A percentile compares a stretch with the other conserved stretches of the same genome.
These are phyloP conservation scores for Nigrospora osmanthi DNA, from an alignment of 2,329 filamentous ascomycete genomes.

Conservation along the genomic window DNA sequence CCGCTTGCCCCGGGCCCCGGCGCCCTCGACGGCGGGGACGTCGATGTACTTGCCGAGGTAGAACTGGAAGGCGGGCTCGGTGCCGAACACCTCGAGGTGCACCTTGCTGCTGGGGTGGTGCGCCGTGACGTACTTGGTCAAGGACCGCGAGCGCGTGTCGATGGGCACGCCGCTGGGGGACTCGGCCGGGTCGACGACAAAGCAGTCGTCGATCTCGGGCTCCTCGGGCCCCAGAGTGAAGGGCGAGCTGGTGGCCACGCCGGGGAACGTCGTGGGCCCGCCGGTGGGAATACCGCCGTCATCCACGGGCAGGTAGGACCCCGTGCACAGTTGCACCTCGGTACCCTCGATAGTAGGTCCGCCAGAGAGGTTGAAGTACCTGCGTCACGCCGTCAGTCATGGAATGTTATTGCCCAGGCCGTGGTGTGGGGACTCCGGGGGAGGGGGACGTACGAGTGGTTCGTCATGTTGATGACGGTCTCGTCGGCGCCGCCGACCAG, in stretches of 20 bases:
- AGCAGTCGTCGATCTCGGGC: slow-evolving; percentile 85
- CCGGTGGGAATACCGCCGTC: slow-evolving; percentile 66
- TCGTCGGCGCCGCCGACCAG: slow-evolving; percentile 75
- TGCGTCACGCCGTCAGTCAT: slow-evolving; percentile 14
- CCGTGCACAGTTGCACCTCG: slow-evolving; percentile 58
- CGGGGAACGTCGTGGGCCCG: slow-evolving; percentile 55
- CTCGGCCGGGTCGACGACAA: slow-evolving; percentile 56
- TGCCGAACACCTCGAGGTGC: slow-evolving; percentile 81
- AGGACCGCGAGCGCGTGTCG: slow-evolving; percentile 55
- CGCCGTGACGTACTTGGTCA: slow-evolving; percentile 63
- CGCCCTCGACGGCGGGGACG: slow-evolving; percentile 57
- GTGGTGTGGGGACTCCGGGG: not conserved
- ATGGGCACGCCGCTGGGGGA: slow-evolving; percentile 52
- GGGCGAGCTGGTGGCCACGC: slow-evolving; percentile 53
- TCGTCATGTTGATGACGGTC: slow-evolving; percentile 88
- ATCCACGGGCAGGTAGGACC: slow-evolving; percentile 67
- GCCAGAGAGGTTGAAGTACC: slow-evolving; percentile 59
- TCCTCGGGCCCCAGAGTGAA: slow-evolving; percentile 66
- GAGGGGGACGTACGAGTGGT: slow-evolving; percentile 64
- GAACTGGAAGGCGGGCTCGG: slow-evolving; percentile 94
- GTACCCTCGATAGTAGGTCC: slow-evolving; percentile 46
- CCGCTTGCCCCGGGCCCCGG: slow-evolving; percentile 57
- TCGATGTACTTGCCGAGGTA: slow-evolving; percentile 85
- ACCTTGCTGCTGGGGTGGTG: slow-evolving; percentile 67
- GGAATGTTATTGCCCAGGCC: not conserved